A percentile compares a stretch with the other conserved stretches of the same genome.
phyloP scores from a whole-genome alignment of 306 rosid genomes.

The Glycine soja region DNA sequence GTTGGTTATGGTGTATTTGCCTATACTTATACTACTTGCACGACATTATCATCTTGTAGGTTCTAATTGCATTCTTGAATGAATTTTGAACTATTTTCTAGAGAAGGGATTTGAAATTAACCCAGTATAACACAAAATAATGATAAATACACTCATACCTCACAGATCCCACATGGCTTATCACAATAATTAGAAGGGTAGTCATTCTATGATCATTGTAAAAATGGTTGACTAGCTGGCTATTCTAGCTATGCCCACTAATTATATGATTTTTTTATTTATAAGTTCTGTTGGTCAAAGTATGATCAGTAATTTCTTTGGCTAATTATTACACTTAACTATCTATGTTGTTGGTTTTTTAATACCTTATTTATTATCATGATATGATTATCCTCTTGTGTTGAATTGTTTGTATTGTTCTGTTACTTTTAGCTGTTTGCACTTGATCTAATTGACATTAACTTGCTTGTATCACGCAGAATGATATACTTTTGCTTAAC shows the following conservation, averaged over 20 bases:
- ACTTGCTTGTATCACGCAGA: conserved; percentile 62
- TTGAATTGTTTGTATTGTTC: background rate
- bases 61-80: conserved; percentile 22
- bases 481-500: conserved; percentile 67
- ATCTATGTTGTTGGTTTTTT: background rate
- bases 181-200: background rate
- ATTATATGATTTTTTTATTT: background rate
- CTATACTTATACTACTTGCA: background rate
- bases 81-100: conserved; percentile 25
- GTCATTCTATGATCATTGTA: background rate
- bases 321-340: background rate
- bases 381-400: conserved; percentile 5
- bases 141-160: conserved; percentile 22
- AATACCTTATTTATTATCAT: background rate
- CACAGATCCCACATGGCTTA: background rate
- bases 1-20: conserved; percentile 5
- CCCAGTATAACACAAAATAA: conserved; percentile 2
- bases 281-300: background rate
- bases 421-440: conserved; percentile 33
- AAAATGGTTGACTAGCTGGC: conserved; percentile 1
- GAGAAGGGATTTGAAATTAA: conserved; percentile 1
- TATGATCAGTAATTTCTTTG: background rate
- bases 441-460: conserved; percentile 61
- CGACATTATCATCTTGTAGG: background rate
- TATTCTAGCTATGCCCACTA: conserved; percentile 1